Evolutionary conservation across 345 rosid genomes (phyloP).

Genomic region (Salix udensis): DNA sequence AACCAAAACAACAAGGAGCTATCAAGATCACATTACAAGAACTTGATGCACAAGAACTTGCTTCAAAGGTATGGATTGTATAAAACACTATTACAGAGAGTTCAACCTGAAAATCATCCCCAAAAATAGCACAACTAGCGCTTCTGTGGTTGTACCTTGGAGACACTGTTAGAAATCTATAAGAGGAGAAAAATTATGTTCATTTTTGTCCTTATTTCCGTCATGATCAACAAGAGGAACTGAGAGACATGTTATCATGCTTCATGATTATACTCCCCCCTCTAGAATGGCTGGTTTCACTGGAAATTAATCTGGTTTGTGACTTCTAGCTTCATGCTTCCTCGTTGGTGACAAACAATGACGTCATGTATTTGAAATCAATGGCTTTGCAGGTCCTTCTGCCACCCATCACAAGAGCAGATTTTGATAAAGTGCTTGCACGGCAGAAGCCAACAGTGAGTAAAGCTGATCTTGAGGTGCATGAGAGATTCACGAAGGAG

Average conservation of each 20-base stretch:
- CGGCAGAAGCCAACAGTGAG: slow-evolving; percentile 92
- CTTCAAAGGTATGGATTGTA: slow-evolving; percentile 44
- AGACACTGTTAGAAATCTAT: not conserved
- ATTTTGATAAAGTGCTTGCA: slow-evolving; percentile 83
- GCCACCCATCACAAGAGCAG: slow-evolving; percentile 68
- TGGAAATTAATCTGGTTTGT: not conserved
- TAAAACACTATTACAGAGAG: not conserved
- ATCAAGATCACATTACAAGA: slow-evolving; percentile 71
- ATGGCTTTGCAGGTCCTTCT: slow-evolving; percentile 63
- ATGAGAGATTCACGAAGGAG: slow-evolving; percentile 89
- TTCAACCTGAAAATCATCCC: not conserved
- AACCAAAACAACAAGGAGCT: slow-evolving; percentile 72
- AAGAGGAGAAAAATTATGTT: not conserved
- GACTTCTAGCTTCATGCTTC: not conserved
- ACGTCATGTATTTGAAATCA: not conserved
- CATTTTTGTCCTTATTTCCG: not conserved
- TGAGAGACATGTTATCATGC: not conserved
- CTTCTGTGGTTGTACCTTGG: not conserved
- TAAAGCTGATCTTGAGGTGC: slow-evolving; percentile 78
- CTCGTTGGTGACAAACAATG: not conserved
- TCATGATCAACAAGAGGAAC: not conserved
- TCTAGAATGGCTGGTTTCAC: not conserved
- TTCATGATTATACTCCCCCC: not conserved
- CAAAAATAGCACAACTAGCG: not conserved
- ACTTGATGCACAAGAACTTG: slow-evolving; percentile 67